phyloP scores from a whole-genome alignment of 192 early-diverging fungal genomes.

The Phycomyces nitens region DNA sequence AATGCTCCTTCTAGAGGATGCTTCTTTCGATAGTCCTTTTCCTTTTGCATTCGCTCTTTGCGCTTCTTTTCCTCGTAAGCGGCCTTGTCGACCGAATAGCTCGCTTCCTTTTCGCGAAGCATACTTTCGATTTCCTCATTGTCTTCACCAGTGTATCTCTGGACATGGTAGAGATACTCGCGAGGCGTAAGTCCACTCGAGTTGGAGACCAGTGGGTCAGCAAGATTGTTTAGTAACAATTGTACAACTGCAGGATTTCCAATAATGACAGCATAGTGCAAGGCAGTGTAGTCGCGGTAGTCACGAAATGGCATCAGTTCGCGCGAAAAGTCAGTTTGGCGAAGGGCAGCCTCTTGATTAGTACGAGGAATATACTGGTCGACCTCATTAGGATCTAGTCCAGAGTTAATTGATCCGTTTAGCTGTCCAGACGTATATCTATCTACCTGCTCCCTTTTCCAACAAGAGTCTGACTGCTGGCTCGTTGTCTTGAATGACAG shows the following conservation, averaged over 20 bases:
- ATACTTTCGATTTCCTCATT: constrained; percentile 28
- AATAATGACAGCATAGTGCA: constrained; percentile 37
- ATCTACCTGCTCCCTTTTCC: constrained; percentile 32
- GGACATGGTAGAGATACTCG: constrained; percentile 35
- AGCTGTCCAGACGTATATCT: no score
- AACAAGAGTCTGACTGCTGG: constrained; percentile 25
- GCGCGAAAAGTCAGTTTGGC: constrained; percentile 26
- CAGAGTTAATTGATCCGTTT: background rate
- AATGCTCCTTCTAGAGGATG: constrained; percentile 41
- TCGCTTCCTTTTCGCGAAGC: constrained; percentile 25
- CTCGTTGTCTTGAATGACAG: constrained; percentile 36
- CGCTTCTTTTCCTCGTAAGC: constrained; percentile 20
- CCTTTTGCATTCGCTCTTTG: constrained; percentile 16
- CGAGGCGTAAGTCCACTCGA: constrained; percentile 30
- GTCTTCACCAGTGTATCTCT: constrained; percentile 30
- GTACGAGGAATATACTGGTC: constrained; percentile 33
- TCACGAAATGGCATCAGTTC: constrained; percentile 32
- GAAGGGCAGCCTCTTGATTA: constrained; percentile 25
- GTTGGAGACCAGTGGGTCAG: constrained; percentile 25
- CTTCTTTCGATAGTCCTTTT: constrained; percentile 35
- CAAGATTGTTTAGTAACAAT: constrained; percentile 24
- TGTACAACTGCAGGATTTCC: constrained; percentile 22
- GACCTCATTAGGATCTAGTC: constrained; percentile 32
- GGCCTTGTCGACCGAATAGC: constrained; percentile 25
- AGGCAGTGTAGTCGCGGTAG: constrained; percentile 31